phyloP scores from a whole-genome alignment of 2,329 filamentous ascomycete species.

The Nemania sp. region DNA sequence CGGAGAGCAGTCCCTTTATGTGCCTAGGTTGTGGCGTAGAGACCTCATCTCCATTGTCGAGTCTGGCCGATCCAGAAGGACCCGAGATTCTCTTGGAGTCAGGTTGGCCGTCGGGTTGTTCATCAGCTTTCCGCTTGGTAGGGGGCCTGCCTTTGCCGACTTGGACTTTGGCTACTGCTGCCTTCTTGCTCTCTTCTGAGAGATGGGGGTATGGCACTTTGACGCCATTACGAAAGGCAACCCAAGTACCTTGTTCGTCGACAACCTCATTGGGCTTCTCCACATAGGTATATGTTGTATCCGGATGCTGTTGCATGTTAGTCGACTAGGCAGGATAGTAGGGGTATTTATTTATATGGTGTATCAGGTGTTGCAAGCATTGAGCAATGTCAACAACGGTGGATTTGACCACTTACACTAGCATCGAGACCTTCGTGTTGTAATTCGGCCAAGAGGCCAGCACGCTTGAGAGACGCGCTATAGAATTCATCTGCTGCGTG shows the following conservation, averaged over 20 bases:
- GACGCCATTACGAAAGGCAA: constrained; percentile 35
- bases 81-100: constrained; percentile 52
- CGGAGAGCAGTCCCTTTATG: constrained; percentile 45
- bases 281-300: constrained; percentile 35
- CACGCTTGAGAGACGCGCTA: constrained; percentile 36
- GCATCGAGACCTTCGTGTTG: constrained; percentile 31
- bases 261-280: constrained; percentile 29
- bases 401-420: constrained; percentile 33
- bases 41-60: constrained; percentile 37
- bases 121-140: constrained; percentile 56
- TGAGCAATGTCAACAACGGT: not conserved
- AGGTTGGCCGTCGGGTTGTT: constrained; percentile 53
- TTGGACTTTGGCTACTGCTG: constrained; percentile 35
- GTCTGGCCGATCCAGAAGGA: constrained; percentile 32
- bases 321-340: constrained; percentile 23
- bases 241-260: constrained; percentile 33
- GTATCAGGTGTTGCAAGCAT: not conserved
- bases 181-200: constrained; percentile 42
- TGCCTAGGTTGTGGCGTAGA: constrained; percentile 44
- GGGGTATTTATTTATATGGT: constrained; percentile 1
- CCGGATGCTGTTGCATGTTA: constrained; percentile 29
- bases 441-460: constrained; percentile 34
- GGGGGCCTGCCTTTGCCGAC: constrained; percentile 39
- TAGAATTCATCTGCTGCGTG: constrained; percentile 36
- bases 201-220: constrained; percentile 40